phyloP scores from a whole-genome alignment of 2,329 filamentous ascomycete species.

The Stagonosporopsis chrysanthemi region DNA sequence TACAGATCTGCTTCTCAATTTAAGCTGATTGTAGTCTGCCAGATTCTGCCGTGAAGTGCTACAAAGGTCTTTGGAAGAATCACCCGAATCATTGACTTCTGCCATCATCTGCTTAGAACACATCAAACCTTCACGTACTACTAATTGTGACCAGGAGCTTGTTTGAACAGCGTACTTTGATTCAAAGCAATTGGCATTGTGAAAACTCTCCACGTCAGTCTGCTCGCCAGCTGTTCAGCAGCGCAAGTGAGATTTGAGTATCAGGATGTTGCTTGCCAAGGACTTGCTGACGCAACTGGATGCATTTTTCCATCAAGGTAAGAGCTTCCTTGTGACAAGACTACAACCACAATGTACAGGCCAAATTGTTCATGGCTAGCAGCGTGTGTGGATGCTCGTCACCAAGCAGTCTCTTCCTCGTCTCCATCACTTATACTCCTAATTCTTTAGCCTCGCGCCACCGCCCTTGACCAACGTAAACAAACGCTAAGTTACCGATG shows the following conservation, averaged over 20 bases:
- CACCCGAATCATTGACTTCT: too few relatives aligned
- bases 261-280: constrained; percentile 9
- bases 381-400: constrained; percentile 11
- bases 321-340: constrained; percentile 6
- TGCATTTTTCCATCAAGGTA: constrained; percentile 12
- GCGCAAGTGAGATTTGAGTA: constrained; percentile 3
- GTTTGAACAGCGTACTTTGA: too few relatives aligned
- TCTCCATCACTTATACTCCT: neutral
- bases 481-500: too few relatives aligned
- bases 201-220: neutral
- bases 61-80: too few relatives aligned
- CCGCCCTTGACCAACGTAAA: neutral
- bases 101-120: too few relatives aligned
- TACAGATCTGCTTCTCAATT: too few relatives aligned
- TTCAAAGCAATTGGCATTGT: neutral
- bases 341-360: constrained; percentile 8
- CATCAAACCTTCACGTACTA: too few relatives aligned
- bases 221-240: constrained; percentile 5
- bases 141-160: too few relatives aligned
- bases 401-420: constrained; percentile 8
- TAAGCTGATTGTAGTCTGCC: too few relatives aligned
- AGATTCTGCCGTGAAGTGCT: too few relatives aligned
- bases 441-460: neutral
- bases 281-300: constrained; percentile 5
- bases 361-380: constrained; percentile 23